phyloP scores from a whole-genome alignment of 768 basidiomycete species.

The Hygrocybe coccinea region DNA sequence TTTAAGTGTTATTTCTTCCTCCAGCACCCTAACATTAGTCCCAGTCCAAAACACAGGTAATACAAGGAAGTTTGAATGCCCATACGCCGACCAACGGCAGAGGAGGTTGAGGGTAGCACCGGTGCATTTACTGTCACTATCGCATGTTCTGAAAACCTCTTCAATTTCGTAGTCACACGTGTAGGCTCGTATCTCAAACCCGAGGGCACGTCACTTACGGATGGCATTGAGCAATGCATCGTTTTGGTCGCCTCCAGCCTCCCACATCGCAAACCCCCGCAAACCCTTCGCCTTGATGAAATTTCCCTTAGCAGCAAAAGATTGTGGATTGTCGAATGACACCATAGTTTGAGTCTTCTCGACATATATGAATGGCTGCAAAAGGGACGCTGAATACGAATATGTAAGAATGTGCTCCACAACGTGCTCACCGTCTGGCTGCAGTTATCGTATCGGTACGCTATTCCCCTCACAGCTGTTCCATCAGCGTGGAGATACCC shows the following conservation, averaged over 20 bases:
- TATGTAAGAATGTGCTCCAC: conserved; percentile 3
- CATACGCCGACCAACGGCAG: background rate
- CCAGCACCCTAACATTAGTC: background rate
- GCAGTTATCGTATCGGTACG: conserved; percentile 56
- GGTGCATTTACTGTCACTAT: background rate
- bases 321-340: conserved; percentile 59
- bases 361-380: conserved; percentile 67
- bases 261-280: conserved; percentile 70
- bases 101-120: background rate
- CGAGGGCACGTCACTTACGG: conserved; percentile 22
- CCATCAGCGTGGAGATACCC: conserved; percentile 51
- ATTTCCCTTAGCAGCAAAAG: conserved; percentile 57
- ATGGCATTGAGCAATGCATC: conserved; percentile 61
- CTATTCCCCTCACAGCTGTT: conserved; percentile 40
- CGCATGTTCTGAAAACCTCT: background rate
- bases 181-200: background rate
- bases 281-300: conserved; percentile 52
- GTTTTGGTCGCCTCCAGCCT: conserved; percentile 61
- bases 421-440: conserved; percentile 59
- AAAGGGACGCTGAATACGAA: conserved; percentile 6
- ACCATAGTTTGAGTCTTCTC: conserved; percentile 49
- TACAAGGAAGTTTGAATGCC: background rate
- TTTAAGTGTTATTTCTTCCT: no score
- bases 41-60: background rate
- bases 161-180: background rate